Evolutionary conservation across 495 filamentous ascomycete species (phyloP).

Genomic region (Pseudoneurospora amorphoporcata): DNA sequence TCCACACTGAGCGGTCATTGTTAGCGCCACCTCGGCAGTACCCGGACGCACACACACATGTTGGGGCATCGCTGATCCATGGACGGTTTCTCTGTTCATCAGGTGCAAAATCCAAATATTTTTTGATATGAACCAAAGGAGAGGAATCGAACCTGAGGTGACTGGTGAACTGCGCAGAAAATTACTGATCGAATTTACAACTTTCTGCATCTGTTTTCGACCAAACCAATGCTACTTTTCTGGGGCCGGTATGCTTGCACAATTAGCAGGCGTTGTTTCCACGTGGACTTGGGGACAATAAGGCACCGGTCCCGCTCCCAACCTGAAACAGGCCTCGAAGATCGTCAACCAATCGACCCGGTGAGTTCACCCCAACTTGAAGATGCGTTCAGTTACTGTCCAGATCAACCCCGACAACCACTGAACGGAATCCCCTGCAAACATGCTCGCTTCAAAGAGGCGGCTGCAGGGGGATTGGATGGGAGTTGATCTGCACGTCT

Average conservation of each 20-base stretch:
- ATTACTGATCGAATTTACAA: background rate
- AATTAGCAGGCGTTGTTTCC: background rate
- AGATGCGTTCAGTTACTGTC: constrained; percentile 9
- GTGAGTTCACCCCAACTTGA: constrained; percentile 10
- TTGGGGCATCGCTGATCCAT: background rate
- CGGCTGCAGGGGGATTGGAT: background rate
- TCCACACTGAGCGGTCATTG: background rate
- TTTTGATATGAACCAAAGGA: background rate
- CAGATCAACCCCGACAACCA: constrained; percentile 7
- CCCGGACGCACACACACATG: background rate
- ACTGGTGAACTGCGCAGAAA: background rate
- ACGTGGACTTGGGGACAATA: background rate
- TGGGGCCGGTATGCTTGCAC: background rate
- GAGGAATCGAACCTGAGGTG: background rate
- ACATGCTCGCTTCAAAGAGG: background rate
- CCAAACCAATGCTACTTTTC: background rate
- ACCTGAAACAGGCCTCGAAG: constrained; percentile 21
- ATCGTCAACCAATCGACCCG: constrained; percentile 20
- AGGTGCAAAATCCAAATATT: background rate
- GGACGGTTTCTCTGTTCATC: background rate
- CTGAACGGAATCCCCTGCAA: background rate
- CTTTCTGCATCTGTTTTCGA: background rate
- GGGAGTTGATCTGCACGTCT: background rate
- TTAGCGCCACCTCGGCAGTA: background rate
- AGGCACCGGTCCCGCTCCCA: background rate